These are phyloP conservation scores for Proliferodiscus dingleyae DNA, from an alignment of 2,329 filamentous ascomycete genomes.

Conservation along the genomic window DNA sequence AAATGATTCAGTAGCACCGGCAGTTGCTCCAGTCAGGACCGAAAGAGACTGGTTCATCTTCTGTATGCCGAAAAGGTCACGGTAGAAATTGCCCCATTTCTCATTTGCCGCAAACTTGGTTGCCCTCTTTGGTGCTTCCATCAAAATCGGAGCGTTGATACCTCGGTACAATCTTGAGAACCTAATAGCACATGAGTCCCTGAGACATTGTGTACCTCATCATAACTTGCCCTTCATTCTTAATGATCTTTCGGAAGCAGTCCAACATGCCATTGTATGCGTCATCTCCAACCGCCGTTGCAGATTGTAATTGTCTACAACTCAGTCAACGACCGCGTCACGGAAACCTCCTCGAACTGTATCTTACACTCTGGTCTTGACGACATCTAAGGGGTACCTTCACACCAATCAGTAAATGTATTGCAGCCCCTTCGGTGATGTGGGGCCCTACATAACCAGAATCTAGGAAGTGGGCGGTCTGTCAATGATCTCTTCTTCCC, in stretches of 20 bases:
- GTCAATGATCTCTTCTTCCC: conserved; percentile 8
- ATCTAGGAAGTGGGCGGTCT: conserved; percentile 52
- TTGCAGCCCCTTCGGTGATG: conserved; percentile 7
- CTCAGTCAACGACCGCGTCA: conserved; percentile 10
- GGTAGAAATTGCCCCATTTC: conserved; percentile 94
- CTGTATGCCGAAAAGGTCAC: conserved; percentile 72
- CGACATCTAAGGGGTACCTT: conserved; percentile 98
- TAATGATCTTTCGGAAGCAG: conserved; percentile 96
- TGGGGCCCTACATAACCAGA: conserved; percentile 66
- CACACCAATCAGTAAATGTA: conserved; percentile 25
- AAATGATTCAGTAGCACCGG: conserved; percentile 92
- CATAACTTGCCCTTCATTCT: conserved; percentile 75
- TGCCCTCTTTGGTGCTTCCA: conserved; percentile 94
- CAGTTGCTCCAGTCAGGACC: conserved; percentile 87
- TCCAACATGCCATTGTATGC: conserved; percentile 96
- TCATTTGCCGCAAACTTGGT: conserved; percentile 99
- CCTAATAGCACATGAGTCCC: conserved; percentile 39
- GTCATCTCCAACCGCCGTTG: conserved; percentile 67
- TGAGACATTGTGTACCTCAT: background rate
- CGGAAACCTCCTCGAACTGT: background rate
- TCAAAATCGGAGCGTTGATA: conserved; percentile 91
- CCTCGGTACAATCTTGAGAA: conserved; percentile 91
- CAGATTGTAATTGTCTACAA: conserved; percentile 78
- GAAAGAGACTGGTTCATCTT: conserved; percentile 93
- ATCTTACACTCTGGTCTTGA: conserved; percentile 92